Conservation (phyloP, 2,329 filamentous ascomycete genomes). For the Xylariales sp. region DNA sequence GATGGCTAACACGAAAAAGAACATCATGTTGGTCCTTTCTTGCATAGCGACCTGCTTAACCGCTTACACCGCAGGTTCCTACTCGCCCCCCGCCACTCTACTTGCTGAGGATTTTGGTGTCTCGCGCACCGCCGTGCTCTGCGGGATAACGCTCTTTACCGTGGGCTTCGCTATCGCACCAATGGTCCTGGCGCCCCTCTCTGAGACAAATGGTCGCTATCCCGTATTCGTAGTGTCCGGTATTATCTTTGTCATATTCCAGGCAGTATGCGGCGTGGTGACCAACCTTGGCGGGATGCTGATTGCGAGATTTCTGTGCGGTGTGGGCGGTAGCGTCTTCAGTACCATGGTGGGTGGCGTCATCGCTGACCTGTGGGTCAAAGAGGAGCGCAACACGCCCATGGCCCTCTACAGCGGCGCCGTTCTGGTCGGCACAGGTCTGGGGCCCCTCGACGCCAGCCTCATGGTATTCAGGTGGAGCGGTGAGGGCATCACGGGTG, state of each 20-base stretch:
- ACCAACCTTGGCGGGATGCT: constrained; percentile 68
- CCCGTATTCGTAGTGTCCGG: constrained; percentile 77
- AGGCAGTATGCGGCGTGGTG: constrained; percentile 70
- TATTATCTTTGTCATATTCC: constrained; percentile 64
- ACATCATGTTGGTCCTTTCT: constrained; percentile 65
- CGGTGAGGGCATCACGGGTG: constrained; percentile 18
- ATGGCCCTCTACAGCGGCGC: constrained; percentile 85
- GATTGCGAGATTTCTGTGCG: constrained; percentile 69
- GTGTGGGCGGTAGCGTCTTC: constrained; percentile 73
- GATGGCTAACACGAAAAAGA: constrained; percentile 69
- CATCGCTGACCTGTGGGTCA: constrained; percentile 79
- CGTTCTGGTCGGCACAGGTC: constrained; percentile 74
- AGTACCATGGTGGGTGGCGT: constrained; percentile 92
- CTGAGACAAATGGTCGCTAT: constrained; percentile 80
- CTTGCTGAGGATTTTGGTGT: constrained; percentile 64
- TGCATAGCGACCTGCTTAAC: constrained; percentile 73
- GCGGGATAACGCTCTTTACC: constrained; percentile 80
- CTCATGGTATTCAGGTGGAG: constrained; percentile 61
- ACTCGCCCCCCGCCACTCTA: constrained; percentile 63
- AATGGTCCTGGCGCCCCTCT: constrained; percentile 82
- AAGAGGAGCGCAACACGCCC: constrained; percentile 75
- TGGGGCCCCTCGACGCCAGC: constrained; percentile 69
- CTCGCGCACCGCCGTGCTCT: constrained; percentile 60
- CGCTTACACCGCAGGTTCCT: constrained; percentile 77
- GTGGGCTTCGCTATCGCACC: constrained; percentile 74